A percentile compares a stretch with the other conserved stretches of the same genome.
phyloP scores from a whole-genome alignment of 2,329 filamentous ascomycete species.

The Purpureocillium takamizusanense region DNA sequence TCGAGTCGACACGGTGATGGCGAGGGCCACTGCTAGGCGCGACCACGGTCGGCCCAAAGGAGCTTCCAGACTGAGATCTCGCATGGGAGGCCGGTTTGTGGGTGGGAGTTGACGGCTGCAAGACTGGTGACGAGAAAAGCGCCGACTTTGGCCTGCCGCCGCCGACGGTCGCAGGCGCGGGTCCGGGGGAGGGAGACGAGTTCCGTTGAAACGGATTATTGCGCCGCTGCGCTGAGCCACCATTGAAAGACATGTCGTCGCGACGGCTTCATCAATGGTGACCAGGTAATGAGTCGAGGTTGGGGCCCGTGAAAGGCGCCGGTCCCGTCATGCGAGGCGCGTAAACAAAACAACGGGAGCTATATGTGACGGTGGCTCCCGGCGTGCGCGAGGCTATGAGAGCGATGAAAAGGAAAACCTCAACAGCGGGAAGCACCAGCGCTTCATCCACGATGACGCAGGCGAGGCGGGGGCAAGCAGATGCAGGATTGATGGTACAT shows the following conservation, averaged over 20 bases:
- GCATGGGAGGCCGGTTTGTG: slow-evolving; percentile 44
- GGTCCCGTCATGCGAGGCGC: slow-evolving; percentile 5
- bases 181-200: slow-evolving; percentile 55
- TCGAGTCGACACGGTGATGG: slow-evolving; percentile 50
- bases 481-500: too few relatives aligned
- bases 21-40: slow-evolving; percentile 25
- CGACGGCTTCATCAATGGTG: slow-evolving; percentile 11
- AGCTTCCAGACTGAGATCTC: slow-evolving; percentile 60
- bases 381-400: neutral
- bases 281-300: neutral
- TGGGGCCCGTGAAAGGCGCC: neutral
- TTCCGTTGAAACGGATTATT: slow-evolving; percentile 73
- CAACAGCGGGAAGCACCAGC: slow-evolving; percentile 14
- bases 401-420: slow-evolving; percentile 4
- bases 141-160: slow-evolving; percentile 63
- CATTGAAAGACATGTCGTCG: slow-evolving; percentile 27
- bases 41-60: slow-evolving; percentile 31
- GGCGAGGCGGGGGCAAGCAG: too few relatives aligned
- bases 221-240: slow-evolving; percentile 54
- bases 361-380: neutral
- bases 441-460: slow-evolving; percentile 11
- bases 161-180: slow-evolving; percentile 25
- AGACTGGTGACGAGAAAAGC: slow-evolving; percentile 55
- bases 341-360: slow-evolving; percentile 13
- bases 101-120: slow-evolving; percentile 22